phyloP scores from a whole-genome alignment of 176 grass and related monocot genomes.

The Tillandsia leiboldiana region DNA sequence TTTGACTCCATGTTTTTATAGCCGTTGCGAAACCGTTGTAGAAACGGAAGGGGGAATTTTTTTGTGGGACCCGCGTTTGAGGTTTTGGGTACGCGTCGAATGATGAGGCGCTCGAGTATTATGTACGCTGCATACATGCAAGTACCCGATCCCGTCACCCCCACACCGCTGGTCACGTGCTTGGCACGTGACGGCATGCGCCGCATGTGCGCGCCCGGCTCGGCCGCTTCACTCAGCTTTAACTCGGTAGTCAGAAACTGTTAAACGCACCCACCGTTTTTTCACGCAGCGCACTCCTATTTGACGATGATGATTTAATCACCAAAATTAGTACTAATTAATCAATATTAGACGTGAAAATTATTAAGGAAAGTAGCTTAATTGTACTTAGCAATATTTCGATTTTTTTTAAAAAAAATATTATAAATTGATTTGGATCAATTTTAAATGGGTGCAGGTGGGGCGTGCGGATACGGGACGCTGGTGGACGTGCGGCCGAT shows the following conservation, averaged over 20 bases:
- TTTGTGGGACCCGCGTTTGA: not conserved
- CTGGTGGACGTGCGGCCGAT: constrained; percentile 87
- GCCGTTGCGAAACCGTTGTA: not conserved
- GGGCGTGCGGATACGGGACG: constrained; percentile 89
- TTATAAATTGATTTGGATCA: too few relatives aligned
- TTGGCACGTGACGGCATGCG: not conserved
- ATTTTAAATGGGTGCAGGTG: constrained; percentile 29
- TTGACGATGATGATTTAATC: too few relatives aligned
- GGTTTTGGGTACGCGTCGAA: constrained; percentile 9
- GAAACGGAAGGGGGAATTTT: not conserved
- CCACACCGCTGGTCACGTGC: not conserved
- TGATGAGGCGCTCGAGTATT: not conserved
- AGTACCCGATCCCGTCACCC: not conserved
- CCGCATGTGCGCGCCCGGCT: not conserved
- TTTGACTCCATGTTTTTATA: not conserved
- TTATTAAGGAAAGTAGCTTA: too few relatives aligned
- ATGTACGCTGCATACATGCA: not conserved
- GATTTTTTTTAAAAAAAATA: too few relatives aligned
- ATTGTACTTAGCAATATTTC: too few relatives aligned
- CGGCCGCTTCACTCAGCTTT: not conserved
- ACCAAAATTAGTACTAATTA: too few relatives aligned
- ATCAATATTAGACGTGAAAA: too few relatives aligned
- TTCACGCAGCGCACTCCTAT: not conserved
- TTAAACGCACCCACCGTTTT: not conserved
- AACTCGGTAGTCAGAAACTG: not conserved